Conservation (phyloP, 78 protist species). For the Blattamonas nauphoetae region DNA sequence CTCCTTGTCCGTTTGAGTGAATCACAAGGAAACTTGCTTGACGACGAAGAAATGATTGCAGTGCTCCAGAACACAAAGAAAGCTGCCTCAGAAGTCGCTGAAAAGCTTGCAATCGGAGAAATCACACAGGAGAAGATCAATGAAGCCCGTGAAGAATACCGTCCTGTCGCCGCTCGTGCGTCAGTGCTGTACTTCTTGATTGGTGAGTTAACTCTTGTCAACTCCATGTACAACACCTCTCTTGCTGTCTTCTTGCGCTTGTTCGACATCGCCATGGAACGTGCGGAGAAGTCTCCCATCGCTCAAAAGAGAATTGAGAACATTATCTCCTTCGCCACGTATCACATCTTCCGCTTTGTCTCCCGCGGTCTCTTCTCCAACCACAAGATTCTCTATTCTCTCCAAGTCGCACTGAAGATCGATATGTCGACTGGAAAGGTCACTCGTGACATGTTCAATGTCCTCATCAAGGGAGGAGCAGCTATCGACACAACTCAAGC, state of each 20-base stretch:
- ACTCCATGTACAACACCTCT: conserved; percentile 73
- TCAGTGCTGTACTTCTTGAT: conserved; percentile 68
- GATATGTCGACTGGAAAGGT: neutral
- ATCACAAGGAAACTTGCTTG: conserved; percentile 71
- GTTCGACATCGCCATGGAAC: conserved; percentile 47
- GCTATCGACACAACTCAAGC: conserved; percentile 43
- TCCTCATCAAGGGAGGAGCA: conserved; percentile 59
- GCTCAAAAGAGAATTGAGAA: conserved; percentile 46
- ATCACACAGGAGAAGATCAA: conserved; percentile 49
- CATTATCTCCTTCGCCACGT: conserved; percentile 51
- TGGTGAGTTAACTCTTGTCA: conserved; percentile 57
- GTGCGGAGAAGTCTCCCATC: conserved; percentile 26
- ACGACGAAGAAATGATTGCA: conserved; percentile 62
- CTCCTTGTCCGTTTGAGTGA: conserved; percentile 51
- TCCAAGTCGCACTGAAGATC: conserved; percentile 62
- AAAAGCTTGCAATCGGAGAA: conserved; percentile 38
- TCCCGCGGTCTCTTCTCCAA: conserved; percentile 53
- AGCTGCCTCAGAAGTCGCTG: conserved; percentile 42
- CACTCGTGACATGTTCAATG: conserved; percentile 4
- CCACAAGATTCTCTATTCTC: conserved; percentile 52
- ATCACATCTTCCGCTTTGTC: conserved; percentile 31
- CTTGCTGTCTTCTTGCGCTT: conserved; percentile 57
- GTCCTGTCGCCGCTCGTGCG: conserved; percentile 72
- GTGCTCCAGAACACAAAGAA: conserved; percentile 59
- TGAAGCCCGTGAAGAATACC: conserved; percentile 64